Evolutionary conservation across 352 stramenopile species (phyloP).

Genomic region (Phytopythium chamaehyphon): DNA sequence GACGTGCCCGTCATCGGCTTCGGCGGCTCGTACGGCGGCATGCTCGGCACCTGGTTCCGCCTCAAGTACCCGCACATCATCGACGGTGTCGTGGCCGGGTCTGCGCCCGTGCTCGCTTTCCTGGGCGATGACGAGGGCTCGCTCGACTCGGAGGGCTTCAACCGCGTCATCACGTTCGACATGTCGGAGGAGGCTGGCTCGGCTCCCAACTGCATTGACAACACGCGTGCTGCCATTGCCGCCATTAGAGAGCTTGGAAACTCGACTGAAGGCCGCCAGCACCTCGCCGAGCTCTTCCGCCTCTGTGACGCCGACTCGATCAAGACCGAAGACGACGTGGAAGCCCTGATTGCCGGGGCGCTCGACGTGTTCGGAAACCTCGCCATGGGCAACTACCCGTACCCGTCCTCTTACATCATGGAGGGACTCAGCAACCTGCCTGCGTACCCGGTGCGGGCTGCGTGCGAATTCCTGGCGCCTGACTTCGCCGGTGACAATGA

Average conservation of each 20-base stretch:
- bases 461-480: constrained; percentile 24
- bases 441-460: constrained; percentile 29
- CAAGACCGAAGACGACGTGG: constrained; percentile 18
- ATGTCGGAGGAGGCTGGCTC: constrained; percentile 30
- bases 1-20: constrained; percentile 66
- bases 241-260: constrained; percentile 10
- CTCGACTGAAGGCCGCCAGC: constrained; percentile 14
- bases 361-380: constrained; percentile 24
- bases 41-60: constrained; percentile 69
- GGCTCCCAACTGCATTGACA: constrained; percentile 29
- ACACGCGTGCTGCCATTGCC: constrained; percentile 21
- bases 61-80: constrained; percentile 75
- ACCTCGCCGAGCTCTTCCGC: constrained; percentile 20
- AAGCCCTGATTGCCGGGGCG: constrained; percentile 4
- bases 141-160: constrained; percentile 38
- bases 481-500: constrained; percentile 18
- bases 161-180: constrained; percentile 35
- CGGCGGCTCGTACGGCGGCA: constrained; percentile 75
- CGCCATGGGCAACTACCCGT: constrained; percentile 48
- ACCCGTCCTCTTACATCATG: constrained; percentile 48
- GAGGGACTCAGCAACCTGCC: constrained; percentile 30
- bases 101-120: constrained; percentile 59
- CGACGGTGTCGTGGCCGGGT: constrained; percentile 57
- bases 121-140: constrained; percentile 31
- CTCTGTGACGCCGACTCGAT: constrained; percentile 24